Base-by-base conservation (phyloP, 2,329 filamentous ascomycete species). In the Tolypocladium tundrense region DNA sequence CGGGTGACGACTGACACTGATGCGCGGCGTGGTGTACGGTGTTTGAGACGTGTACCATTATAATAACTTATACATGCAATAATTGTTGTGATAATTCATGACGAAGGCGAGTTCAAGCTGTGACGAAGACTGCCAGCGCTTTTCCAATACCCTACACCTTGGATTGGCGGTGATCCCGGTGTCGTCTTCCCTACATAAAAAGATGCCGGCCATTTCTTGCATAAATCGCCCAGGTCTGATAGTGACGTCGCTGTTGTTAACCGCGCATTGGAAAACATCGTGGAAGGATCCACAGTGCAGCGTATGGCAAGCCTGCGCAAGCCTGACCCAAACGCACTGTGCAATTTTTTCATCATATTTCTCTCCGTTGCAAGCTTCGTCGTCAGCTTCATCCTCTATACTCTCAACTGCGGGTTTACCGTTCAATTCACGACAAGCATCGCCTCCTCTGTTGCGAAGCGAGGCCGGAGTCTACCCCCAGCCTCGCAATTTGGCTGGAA, bases 1-100 rank as follows among this genome's bases (percentile, higher is more conserved):
- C 27, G 53, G 9, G 64, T 64, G 7, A 67, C 66, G 2, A 67
- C 60, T 53, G 71, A 69, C 43, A 70, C 72, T 61, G 70, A 71
- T 59, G 63, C 70, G 33, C 58, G 66, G 66, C 19, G 67, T 60
- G 56, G 51, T 59, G 1, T 73, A 79, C 13, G 43, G 21, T 27
- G 43, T 27, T 48, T 27, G 14, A 16, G 7, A 48, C 16, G 1
- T 16, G 43, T 75, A 69, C 57, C 69, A 63, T 54, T 39, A 3
- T 31, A 4, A 13, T 13, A 45, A 16, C 13, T 27, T 27, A 27
- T 3, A 24, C 24, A 43, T 42, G 31, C 31, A 42, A 21, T 21
- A 10, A 11, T 9, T 21, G 10, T 11, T 9, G 19, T 43, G 21
- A 24, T 43, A 10, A 6, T 13, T 43, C n/a, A 43, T 24, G n/a